phyloP scores from a whole-genome alignment of 768 basidiomycete species.

The Podaxis sp. region DNA sequence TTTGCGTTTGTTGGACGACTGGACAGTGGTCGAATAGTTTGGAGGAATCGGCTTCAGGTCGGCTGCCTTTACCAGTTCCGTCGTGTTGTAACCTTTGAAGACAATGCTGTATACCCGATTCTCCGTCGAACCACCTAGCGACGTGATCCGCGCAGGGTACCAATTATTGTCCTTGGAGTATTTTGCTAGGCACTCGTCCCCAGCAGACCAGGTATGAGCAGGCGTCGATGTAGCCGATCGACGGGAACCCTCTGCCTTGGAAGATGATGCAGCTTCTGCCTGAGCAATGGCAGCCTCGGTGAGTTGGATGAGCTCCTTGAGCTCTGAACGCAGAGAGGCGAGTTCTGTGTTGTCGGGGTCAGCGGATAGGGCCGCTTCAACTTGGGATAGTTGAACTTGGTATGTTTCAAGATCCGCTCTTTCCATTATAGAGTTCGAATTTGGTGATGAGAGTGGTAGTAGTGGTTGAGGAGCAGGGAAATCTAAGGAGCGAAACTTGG shows the following conservation, averaged over 20 bases:
- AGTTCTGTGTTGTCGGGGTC: slow-evolving; percentile 79
- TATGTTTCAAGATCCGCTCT: slow-evolving; percentile 84
- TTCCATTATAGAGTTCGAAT: slow-evolving; percentile 39
- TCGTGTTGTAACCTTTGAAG: slow-evolving; percentile 90
- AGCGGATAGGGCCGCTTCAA: slow-evolving; percentile 71
- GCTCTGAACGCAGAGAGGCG: slow-evolving; percentile 67
- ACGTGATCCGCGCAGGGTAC: slow-evolving; percentile 89
- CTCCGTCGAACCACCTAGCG: slow-evolving; percentile 76
- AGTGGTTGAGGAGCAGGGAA: background rate
- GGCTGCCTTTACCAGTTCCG: slow-evolving; percentile 73
- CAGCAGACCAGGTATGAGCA: slow-evolving; percentile 65
- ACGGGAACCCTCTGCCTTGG: slow-evolving; percentile 34
- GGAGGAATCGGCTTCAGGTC: slow-evolving; percentile 71
- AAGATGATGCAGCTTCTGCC: slow-evolving; percentile 47
- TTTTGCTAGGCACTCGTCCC: slow-evolving; percentile 84
- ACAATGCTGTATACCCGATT: slow-evolving; percentile 87
- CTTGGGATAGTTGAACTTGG: slow-evolving; percentile 87
- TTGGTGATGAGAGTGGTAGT: slow-evolving; percentile 11
- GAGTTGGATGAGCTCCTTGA: slow-evolving; percentile 81
- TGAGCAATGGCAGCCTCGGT: slow-evolving; percentile 72
- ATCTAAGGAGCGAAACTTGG: background rate
- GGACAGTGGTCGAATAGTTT: slow-evolving; percentile 45
- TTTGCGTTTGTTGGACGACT: slow-evolving; percentile 70
- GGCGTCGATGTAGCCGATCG: slow-evolving; percentile 39
- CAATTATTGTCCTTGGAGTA: slow-evolving; percentile 82